Evolutionary conservation across 2,329 filamentous ascomycete species (phyloP).

Genomic region (Sclerotinia glacialis): DNA sequence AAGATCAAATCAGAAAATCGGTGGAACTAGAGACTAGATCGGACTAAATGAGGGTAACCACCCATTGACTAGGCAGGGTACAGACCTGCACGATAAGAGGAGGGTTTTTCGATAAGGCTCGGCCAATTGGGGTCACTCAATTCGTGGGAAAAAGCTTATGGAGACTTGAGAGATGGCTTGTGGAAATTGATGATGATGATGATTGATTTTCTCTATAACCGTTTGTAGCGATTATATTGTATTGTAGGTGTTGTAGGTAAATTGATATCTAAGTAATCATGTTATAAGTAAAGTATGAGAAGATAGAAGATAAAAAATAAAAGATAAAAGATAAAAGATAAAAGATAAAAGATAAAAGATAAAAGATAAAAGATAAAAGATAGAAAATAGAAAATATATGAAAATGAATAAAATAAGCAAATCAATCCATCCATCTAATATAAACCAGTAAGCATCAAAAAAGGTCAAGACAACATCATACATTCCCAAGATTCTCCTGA

Average conservation of each 20-base stretch:
- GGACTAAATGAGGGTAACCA: not conserved
- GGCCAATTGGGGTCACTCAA: slow-evolving; percentile 8
- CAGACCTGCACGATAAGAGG: slow-evolving; percentile 6
- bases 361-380: not conserved
- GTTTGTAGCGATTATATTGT: not conserved
- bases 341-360: not conserved
- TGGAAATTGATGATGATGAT: not conserved
- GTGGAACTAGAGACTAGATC: not conserved
- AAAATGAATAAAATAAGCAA: not conserved
- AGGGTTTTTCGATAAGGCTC: not conserved
- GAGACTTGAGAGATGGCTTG: not conserved
- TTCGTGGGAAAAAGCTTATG: not conserved
- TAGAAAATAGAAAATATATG: not conserved
- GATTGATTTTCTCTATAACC: not conserved
- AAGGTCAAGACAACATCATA: not conserved
- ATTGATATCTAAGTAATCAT: too few species aligned
- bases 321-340: not conserved
- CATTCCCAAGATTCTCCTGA: not conserved
- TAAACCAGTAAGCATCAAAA: not conserved
- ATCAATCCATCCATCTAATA: slow-evolving; percentile 1
- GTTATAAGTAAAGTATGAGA: too few species aligned
- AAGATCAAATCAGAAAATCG: not conserved
- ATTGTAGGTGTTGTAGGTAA: not conserved
- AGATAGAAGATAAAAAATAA: too few species aligned
- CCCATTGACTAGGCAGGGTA: not conserved